Evolutionary conservation across 257 asterid species (phyloP).

Genomic region (Solanum acaule): DNA sequence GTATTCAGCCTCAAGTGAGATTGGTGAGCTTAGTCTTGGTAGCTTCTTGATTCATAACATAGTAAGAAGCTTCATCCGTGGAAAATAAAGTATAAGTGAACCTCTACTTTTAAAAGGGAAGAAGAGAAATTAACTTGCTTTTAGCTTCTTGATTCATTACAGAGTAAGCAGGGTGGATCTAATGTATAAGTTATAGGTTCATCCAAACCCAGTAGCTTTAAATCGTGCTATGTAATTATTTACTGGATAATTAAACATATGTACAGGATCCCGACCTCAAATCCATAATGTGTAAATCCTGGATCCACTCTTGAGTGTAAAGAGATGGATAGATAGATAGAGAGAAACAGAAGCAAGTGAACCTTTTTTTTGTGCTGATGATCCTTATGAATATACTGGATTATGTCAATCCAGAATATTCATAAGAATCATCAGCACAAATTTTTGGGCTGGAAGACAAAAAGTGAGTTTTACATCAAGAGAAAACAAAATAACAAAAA

Average conservation of each 20-base stretch:
- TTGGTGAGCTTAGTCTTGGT: background rate
- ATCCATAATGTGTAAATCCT: background rate
- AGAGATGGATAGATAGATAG: background rate
- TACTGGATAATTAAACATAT: background rate
- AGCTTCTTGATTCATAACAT: background rate
- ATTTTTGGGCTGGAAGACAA: background rate
- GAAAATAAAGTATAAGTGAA: background rate
- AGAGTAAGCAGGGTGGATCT: background rate
- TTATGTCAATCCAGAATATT: background rate
- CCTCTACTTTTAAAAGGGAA: background rate
- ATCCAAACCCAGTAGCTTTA: background rate
- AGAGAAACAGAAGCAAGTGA: background rate
- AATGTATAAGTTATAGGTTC: background rate
- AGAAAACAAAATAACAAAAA: background rate
- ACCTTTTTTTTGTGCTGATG: background rate
- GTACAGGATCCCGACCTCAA: background rate
- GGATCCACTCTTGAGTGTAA: background rate
- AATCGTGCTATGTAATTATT: background rate
- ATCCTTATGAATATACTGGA: background rate
- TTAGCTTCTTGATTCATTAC: background rate
- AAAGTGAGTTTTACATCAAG: background rate
- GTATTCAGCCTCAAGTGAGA: background rate
- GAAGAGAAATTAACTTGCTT: background rate
- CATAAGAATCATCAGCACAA: background rate
- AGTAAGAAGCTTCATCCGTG: background rate